Conservation (phyloP, 768 basidiomycete species). For the Cyclocybe cylindracea region DNA sequence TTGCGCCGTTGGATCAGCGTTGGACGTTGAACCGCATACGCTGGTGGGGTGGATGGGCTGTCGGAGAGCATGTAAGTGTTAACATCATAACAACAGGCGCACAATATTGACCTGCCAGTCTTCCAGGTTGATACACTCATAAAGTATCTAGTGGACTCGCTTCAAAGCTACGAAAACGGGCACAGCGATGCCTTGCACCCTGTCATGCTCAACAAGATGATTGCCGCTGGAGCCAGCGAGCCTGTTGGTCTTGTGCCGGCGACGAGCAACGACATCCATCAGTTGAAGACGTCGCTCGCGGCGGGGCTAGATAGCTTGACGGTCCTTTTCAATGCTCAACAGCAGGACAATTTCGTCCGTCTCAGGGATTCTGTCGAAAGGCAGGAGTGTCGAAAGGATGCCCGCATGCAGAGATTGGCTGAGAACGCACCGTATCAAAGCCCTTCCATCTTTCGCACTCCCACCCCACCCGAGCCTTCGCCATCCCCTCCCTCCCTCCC, state of each 20-base stretch:
- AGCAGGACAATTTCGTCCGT: neutral
- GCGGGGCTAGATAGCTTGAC: conserved; percentile 8
- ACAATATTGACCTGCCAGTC: neutral
- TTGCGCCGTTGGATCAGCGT: conserved; percentile 25
- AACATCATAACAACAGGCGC: neutral
- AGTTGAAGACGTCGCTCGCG: no score
- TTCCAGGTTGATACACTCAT: conserved; percentile 20
- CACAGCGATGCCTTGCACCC: conserved; percentile 20
- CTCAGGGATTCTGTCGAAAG: no score
- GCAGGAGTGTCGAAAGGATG: no score
- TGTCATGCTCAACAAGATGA: no score
- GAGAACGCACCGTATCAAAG: no score
- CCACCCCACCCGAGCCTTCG: neutral
- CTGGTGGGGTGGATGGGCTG: conserved; percentile 42
- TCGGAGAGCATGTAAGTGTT: conserved; percentile 22
- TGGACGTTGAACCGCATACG: conserved; percentile 28
- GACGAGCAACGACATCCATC: no score
- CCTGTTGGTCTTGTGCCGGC: neutral
- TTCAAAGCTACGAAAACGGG: conserved; percentile 23
- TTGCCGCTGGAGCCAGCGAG: no score
- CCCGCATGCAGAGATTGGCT: no score
- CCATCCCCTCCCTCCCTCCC: conserved; percentile 2
- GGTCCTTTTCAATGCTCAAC: neutral
- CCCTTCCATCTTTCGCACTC: neutral
- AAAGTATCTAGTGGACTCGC: conserved; percentile 28